Percentiles rank a stretch among this genome's conserved stretches.
phyloP scores from a whole-genome alignment of 2,329 filamentous ascomycete species.

The Orbilia javanica region DNA sequence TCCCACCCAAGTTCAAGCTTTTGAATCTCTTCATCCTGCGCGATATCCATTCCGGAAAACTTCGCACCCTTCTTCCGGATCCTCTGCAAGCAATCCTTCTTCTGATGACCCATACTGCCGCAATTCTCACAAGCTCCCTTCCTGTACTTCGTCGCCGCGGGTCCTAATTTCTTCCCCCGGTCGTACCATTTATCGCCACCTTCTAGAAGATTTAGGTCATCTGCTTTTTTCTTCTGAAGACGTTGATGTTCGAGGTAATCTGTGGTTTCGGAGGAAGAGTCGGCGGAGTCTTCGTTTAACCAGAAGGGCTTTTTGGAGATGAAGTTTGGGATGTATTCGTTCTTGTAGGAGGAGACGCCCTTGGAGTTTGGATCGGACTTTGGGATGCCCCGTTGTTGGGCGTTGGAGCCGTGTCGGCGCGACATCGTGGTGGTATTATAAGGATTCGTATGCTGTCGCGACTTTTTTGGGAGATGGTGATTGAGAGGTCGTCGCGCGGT shows the following conservation, averaged over 20 bases:
- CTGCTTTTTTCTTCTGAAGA: conserved; percentile 77
- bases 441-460: conserved; percentile 17
- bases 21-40: conserved; percentile 88
- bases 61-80: conserved; percentile 90
- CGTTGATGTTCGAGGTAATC: conserved; percentile 98
- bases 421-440: conserved; percentile 43
- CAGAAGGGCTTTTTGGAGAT: conserved; percentile 99
- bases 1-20: conserved; percentile 93
- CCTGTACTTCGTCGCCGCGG: conserved; percentile 93
- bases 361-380: conserved; percentile 51
- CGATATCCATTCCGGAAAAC: conserved; percentile 92
- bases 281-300: conserved; percentile 80
- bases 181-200: conserved; percentile 90
- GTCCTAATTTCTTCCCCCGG: conserved; percentile 83
- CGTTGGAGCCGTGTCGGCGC: conserved; percentile 35
- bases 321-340: conserved; percentile 98
- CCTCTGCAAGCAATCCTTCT: conserved; percentile 89
- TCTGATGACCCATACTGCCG: conserved; percentile 95
- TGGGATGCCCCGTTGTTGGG: conserved; percentile 28
- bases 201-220: conserved; percentile 64
- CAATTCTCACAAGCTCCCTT: conserved; percentile 99
- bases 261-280: conserved; percentile 68
- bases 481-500: not conserved
- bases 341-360: conserved; percentile 70
- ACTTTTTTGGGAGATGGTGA: not conserved